Evolutionary conservation across 768 basidiomycete species (phyloP), one percentile per base, ranked within the genome.

Genomic region (Roridomyces roridus): DNA sequence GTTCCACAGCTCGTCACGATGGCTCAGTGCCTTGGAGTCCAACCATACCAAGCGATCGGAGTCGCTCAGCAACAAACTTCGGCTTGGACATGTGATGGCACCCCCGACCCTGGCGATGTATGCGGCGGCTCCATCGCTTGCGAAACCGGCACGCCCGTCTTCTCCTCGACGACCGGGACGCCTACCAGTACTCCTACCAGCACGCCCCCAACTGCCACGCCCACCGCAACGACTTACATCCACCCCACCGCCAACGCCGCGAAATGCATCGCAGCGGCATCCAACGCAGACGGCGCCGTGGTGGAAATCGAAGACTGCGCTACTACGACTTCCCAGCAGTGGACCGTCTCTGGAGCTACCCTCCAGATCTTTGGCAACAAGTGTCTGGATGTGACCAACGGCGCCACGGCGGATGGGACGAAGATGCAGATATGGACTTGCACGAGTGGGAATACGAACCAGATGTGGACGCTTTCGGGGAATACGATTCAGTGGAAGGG

Each of bases 1-100:
- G 37, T 39, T 59, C 8, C 37, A 39, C 54, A 71, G 43, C 66
- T 79, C 29, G 77, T 79, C 39, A 75, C 74, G 8, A 57, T 79
- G 29, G 76, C 76, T 7, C 70, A 77, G 41, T 78, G 77, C 48
- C 61, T 78, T 7, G 75, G 73, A n/a, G 46, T 58, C 39, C 48
- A 60, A 2, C 68, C 74, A 9, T 78, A 77, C 59, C 72, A 72
- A 51, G 65, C 50, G 11, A 60, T 72, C n/a, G 59, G 47, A 4
- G 41, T 65, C 12, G 65, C 73, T 12, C 57, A 61, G 28, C 53
- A 46, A 20, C 55, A 45, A 26, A 44, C 26, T 6, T 43, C 55
- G 12, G 21, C 46, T 18, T 56, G 55, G 55, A 50, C 55, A 17
- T 56, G 55, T 23, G 24, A 56, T 12, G 55, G 55, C 6, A 56